phyloP scores from a whole-genome alignment of 176 grass and related monocot species.

The Musa troglodytarum region DNA sequence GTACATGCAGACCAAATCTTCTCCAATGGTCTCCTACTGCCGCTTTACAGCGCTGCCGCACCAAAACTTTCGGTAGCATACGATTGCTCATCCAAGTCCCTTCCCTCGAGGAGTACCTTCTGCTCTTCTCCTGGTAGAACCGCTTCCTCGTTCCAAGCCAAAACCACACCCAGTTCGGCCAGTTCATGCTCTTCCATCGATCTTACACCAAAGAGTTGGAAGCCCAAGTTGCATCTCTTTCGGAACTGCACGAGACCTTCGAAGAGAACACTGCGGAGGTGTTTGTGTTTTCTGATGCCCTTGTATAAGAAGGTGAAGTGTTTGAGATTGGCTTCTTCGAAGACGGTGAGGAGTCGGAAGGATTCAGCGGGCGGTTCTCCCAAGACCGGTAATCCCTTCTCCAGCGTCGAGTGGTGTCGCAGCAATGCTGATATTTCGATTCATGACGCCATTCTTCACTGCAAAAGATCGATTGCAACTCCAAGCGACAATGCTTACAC shows the following conservation, averaged over 20 bases:
- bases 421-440: constrained; percentile 5
- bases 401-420: constrained; percentile 2
- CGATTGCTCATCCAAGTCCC: background rate
- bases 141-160: background rate
- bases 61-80: background rate
- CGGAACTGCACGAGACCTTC: background rate
- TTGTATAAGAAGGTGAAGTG: background rate
- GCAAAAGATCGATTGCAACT: constrained; percentile 17
- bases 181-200: background rate
- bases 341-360: background rate
- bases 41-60: background rate
- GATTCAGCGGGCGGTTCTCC: background rate
- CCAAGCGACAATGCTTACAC: background rate
- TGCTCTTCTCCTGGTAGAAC: background rate
- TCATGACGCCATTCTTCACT: constrained; percentile 13
- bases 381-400: background rate
- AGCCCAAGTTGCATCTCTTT: background rate
- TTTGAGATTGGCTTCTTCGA: background rate
- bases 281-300: constrained; percentile 7
- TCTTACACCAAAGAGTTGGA: background rate
- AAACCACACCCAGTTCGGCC: background rate
- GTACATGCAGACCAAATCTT: constrained; percentile 11
- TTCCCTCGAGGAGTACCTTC: background rate
- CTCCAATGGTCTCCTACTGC: constrained; percentile 2
- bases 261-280: constrained; percentile 7